Evolutionary conservation across 441 rosid genomes (phyloP).

Genomic region (Syzygium malaccense): DNA sequence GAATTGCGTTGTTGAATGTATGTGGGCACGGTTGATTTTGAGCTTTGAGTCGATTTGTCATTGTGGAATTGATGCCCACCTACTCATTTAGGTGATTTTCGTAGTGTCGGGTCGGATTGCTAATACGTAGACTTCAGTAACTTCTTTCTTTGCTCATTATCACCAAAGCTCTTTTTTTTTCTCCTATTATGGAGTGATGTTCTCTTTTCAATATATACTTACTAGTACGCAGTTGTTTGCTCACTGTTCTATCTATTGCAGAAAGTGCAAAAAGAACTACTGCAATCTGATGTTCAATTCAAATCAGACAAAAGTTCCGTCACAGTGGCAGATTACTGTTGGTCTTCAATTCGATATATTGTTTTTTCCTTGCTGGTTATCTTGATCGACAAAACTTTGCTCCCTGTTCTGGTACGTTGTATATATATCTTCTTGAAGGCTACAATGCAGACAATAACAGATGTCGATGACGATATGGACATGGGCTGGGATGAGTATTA

Average conservation of each 20-base stretch:
- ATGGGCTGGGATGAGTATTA: neutral
- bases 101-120: neutral
- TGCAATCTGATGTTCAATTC: conserved; percentile 75
- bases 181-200: neutral
- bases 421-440: neutral
- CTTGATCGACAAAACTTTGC: neutral
- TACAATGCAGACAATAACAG: neutral
- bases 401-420: neutral
- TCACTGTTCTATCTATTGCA: conserved; percentile 21
- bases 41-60: neutral
- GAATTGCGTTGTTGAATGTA: neutral
- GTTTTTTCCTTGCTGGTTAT: neutral
- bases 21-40: neutral
- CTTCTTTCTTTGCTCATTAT: neutral
- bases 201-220: neutral
- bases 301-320: conserved; percentile 88
- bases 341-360: conserved; percentile 1
- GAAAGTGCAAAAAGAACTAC: conserved; percentile 71
- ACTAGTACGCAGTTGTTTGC: neutral
- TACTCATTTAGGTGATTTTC: neutral
- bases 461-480: neutral
- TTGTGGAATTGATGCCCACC: neutral
- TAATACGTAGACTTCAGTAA: neutral
- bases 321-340: conserved; percentile 95
- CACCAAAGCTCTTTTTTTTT: neutral